A percentile compares a stretch with the other conserved stretches of the same genome.
Evolutionary conservation across 2,329 filamentous ascomycete genomes (phyloP).

Genomic region (Cercospora janseana): DNA sequence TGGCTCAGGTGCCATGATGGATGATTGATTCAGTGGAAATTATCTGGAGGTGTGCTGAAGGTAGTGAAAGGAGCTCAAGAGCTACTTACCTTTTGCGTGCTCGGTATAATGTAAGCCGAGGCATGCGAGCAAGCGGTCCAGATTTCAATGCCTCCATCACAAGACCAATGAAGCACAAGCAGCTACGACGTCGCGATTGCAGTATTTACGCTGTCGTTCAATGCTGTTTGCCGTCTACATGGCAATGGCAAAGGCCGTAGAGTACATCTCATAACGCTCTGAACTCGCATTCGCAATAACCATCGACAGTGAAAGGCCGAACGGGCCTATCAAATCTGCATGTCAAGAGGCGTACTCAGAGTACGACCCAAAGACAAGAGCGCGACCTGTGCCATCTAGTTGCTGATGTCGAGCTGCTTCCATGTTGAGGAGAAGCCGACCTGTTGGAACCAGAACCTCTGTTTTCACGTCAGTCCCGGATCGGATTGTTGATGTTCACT

Average conservation of each 20-base stretch:
- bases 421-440: slow-evolving; percentile 61
- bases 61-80: neutral
- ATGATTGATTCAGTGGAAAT: neutral
- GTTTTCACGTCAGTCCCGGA: slow-evolving; percentile 18
- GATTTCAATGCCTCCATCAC: neutral
- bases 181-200: too few relatives aligned
- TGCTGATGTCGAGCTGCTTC: slow-evolving; percentile 65
- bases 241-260: too few relatives aligned
- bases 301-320: too few relatives aligned
- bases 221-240: too few relatives aligned
- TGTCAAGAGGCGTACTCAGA: slow-evolving; percentile 12
- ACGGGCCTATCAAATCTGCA: too few relatives aligned
- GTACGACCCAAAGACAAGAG: slow-evolving; percentile 58
- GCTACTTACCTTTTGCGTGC: neutral
- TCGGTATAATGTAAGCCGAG: slow-evolving; percentile 11
- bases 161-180: too few relatives aligned
- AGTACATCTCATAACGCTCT: too few relatives aligned
- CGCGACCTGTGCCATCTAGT: slow-evolving; percentile 60
- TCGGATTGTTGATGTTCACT: neutral
- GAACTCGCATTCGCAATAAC: too few relatives aligned
- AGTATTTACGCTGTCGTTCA: too few relatives aligned
- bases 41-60: neutral
- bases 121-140: slow-evolving; percentile 6
- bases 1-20: slow-evolving; percentile 25
- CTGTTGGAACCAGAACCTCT: slow-evolving; percentile 68